A percentile compares a stretch with the other conserved stretches of the same genome.
Conservation (phyloP, 2,329 filamentous ascomycete genomes). For the Aspergillus arachidicola region DNA sequence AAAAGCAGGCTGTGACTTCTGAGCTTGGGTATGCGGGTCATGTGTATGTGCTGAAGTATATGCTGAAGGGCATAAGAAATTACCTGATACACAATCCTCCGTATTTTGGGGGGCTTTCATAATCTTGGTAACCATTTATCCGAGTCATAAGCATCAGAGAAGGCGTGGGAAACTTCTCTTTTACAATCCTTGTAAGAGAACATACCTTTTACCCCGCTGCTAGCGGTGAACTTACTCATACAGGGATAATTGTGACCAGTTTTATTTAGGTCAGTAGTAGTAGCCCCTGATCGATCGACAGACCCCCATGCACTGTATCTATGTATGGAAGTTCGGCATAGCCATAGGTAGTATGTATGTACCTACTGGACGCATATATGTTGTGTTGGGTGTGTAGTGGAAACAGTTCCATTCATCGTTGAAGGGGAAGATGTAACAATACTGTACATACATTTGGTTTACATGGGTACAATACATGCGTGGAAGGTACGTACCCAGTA, state of each 20-base stretch:
- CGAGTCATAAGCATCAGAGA: not conserved
- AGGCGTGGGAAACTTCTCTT: not conserved
- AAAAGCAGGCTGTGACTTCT: not conserved
- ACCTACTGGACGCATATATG: not conserved
- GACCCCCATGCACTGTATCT: not conserved
- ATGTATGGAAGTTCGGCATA: not conserved
- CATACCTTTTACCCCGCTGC: not conserved
- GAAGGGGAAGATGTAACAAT: not conserved
- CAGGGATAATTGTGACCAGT: not conserved
- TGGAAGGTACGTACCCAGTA: not conserved
- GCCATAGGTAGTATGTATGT: not conserved
- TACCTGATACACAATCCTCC: not conserved
- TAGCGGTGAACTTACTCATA: not conserved
- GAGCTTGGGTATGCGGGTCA: not conserved
- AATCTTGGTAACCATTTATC: not conserved
- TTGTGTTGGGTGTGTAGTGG: too few relatives aligned
- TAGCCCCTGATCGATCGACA: not conserved
- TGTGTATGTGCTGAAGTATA: not conserved
- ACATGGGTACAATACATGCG: not conserved
- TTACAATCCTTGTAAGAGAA: not conserved
- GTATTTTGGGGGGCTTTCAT: not conserved
- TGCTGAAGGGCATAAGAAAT: not conserved
- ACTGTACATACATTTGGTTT: not conserved
- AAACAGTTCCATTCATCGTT: not conserved
- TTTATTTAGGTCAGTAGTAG: not conserved